phyloP scores from a whole-genome alignment of 495 filamentous ascomycete species.

The Xylaria longipes region DNA sequence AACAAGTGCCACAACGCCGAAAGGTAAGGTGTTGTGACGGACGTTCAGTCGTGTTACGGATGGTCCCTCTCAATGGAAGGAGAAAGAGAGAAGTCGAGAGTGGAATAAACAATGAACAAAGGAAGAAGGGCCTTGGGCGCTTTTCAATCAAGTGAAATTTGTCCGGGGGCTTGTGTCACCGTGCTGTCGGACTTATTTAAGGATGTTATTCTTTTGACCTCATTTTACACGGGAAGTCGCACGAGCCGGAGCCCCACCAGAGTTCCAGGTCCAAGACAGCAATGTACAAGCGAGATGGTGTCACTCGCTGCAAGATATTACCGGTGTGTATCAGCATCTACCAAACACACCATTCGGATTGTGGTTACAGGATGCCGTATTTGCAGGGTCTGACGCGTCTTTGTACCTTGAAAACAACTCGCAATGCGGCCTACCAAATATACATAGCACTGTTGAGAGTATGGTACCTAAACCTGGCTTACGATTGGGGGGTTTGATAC shows the following conservation, averaged over 20 bases:
- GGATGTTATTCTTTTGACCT: neutral
- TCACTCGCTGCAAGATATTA: neutral
- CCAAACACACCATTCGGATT: neutral
- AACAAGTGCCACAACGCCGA: neutral
- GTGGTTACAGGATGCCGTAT: neutral
- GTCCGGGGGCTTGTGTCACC: conserved; percentile 9
- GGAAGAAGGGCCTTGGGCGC: neutral
- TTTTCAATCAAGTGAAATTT: neutral
- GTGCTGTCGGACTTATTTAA: neutral
- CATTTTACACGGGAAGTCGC: conserved; percentile 19
- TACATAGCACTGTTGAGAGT: neutral
- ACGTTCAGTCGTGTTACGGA: neutral
- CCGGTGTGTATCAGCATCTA: neutral
- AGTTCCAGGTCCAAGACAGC: conserved; percentile 11
- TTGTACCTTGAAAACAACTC: neutral
- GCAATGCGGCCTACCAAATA: neutral
- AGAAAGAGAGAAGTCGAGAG: neutral
- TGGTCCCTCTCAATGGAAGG: neutral
- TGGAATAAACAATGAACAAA: neutral
- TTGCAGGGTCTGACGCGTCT: conserved; percentile 4
- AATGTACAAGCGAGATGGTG: neutral
- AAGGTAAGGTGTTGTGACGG: neutral
- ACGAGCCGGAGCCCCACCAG: conserved; percentile 21
- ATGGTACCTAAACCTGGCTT: neutral
- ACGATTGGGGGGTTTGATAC: conserved; percentile 2